A percentile compares a stretch with the other conserved stretches of the same genome.
Evolutionary conservation across 257 asterid species (phyloP).

Genomic region (Voacanga thouarsii): DNA sequence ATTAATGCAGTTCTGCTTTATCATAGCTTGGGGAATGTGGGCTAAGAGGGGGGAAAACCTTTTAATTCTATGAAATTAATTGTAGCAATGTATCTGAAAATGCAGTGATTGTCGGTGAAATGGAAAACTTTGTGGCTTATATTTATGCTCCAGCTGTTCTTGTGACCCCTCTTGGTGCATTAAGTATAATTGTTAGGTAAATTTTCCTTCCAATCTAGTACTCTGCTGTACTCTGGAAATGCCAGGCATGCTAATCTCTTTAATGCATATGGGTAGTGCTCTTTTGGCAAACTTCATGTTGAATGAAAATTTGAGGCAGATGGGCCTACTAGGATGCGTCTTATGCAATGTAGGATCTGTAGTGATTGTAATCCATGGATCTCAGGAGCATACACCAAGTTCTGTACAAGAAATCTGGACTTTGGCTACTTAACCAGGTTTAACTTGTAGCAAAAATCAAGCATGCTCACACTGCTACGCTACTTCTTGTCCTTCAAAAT

Average conservation of each 20-base stretch:
- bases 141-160: too few relatives aligned
- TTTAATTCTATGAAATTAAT: too few relatives aligned
- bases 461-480: too few relatives aligned
- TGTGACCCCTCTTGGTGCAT: too few relatives aligned
- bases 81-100: too few relatives aligned
- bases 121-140: too few relatives aligned
- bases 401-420: slow-evolving; percentile 44
- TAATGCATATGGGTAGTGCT: slow-evolving; percentile 37
- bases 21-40: background rate
- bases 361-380: slow-evolving; percentile 44
- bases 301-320: slow-evolving; percentile 36
- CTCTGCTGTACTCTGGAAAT: slow-evolving; percentile 17
- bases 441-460: background rate
- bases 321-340: slow-evolving; percentile 42
- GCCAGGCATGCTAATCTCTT: slow-evolving; percentile 28
- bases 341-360: slow-evolving; percentile 46
- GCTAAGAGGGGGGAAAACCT: background rate
- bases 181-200: too few relatives aligned
- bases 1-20: background rate
- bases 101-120: too few relatives aligned
- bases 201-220: too few relatives aligned
- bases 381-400: slow-evolving; percentile 43
- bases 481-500: too few relatives aligned
- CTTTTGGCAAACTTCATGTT: slow-evolving; percentile 40
- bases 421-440: slow-evolving; percentile 50